These are phyloP conservation scores for Psilocybe cyanescens DNA, from an alignment of 768 basidiomycete species.

Conservation along the genomic window DNA sequence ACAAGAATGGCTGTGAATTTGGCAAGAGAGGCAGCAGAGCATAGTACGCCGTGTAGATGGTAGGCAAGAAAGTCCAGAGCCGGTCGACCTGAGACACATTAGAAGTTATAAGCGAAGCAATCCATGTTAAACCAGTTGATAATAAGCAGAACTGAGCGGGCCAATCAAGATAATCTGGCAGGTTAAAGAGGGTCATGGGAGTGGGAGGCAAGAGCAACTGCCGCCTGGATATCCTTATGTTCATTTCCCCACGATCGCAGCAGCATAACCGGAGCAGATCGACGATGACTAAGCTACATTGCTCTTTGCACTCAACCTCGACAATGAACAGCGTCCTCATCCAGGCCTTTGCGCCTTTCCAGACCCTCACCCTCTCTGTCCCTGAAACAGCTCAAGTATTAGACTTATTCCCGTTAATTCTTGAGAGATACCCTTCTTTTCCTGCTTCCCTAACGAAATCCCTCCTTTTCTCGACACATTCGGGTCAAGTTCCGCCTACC, in stretches of 20 bases:
- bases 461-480: conserved; percentile 41
- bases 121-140: conserved; percentile 50
- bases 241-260: conserved; percentile 5
- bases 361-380: conserved; percentile 40
- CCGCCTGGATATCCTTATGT: not conserved
- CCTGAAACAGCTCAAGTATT: conserved; percentile 32
- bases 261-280: not conserved
- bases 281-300: conserved; percentile 26
- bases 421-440: conserved; percentile 37
- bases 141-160: conserved; percentile 65
- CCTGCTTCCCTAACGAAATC: conserved; percentile 32
- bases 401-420: conserved; percentile 35
- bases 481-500: conserved; percentile 34
- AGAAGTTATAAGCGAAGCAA: conserved; percentile 67
- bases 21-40: conserved; percentile 73
- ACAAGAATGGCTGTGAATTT: conserved; percentile 36
- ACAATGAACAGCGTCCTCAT: conserved; percentile 39
- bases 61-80: conserved; percentile 78
- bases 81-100: conserved; percentile 92
- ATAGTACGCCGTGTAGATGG: conserved; percentile 82
- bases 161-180: conserved; percentile 54
- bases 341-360: conserved; percentile 37
- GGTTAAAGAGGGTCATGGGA: conserved; percentile 27
- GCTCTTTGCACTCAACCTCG: conserved; percentile 27
- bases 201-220: not conserved